Evolutionary conservation across 306 rosid species (phyloP), one percentile per base, ranked within the genome.

Genomic region (Vigna mungo): DNA sequence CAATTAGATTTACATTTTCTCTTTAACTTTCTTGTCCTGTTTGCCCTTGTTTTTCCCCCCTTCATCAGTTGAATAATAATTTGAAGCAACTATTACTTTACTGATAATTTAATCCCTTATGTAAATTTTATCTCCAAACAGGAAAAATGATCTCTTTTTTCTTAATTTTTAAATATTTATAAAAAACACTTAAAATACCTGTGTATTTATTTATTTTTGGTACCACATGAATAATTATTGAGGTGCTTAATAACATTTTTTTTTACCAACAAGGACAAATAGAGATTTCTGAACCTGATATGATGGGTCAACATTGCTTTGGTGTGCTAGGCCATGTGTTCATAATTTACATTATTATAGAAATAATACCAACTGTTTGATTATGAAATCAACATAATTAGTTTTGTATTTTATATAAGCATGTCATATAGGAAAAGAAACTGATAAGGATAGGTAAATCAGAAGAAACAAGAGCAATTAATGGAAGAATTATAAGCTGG

Each of bases 231-330:
- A 20, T 18, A 66, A 20, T 66, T 66, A 41, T 43, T 66, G 52
- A 18, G 71, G 44, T 66, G 34, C 14, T 6, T 75, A 30, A 20
- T 7, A 32, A 34, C 21, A 68, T 4, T 10, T 41, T n/a, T 30
- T 48, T 51, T 32, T 48, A 27, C 52, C 55, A 51, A 32, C 44
- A 48, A 18, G 72, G 59, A 32, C 48, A 75, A 61, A 66, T 30
- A 32, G 17, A n/a, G 32, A 56, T n/a, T 76, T 81, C 43, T 44
- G 54, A 81, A 30, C 44, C 47, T 23, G 79, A 69, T 58, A 78
- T 67, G 83, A 81, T 73, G 43, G 78, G 79, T 82, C 84, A 82
- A 75, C 52, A 78, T 65, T 81, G 79, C 59, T 63, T 70, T 56
- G 82, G 58, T 63, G 52, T 13, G 49, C 30, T 39, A 18, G 67